Evolutionary conservation across 306 rosid genomes (phyloP).

Genomic region (Gynostemma pentaphyllum): DNA sequence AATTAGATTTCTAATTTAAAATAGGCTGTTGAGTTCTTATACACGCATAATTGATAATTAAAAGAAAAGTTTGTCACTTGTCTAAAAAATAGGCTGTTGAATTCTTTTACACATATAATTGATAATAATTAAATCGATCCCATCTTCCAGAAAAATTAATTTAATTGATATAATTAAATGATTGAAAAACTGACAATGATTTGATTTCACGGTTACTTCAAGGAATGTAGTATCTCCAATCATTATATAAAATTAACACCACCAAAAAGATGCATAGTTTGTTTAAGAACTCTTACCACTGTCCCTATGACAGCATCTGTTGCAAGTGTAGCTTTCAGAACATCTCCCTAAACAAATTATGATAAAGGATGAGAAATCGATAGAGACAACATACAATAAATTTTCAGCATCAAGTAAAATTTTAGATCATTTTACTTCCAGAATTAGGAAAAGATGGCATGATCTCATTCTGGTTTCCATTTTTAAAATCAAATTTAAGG

Average conservation of each 20-base stretch:
- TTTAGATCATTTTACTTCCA: too few relatives aligned
- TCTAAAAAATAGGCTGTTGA: background rate
- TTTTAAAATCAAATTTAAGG: background rate
- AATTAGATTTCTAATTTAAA: background rate
- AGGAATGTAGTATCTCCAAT: background rate
- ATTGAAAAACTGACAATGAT: too few relatives aligned
- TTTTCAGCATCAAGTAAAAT: background rate
- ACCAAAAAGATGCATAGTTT: background rate
- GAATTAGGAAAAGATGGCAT: background rate
- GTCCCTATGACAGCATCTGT: conserved; percentile 86
- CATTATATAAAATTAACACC: background rate
- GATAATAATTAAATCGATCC: background rate
- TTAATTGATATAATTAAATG: too few relatives aligned
- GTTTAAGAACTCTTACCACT: conserved; percentile 40
- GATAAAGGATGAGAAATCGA: background rate
- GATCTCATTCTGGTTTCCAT: background rate
- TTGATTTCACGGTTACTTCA: too few relatives aligned
- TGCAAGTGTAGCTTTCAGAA: conserved; percentile 88
- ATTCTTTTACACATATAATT: background rate
- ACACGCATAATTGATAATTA: background rate
- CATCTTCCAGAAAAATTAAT: background rate
- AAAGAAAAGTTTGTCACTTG: too few relatives aligned
- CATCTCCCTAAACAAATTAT: conserved; percentile 49
- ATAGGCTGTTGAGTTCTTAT: background rate
- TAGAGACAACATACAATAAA: conserved; percentile 9